Evolutionary conservation across 768 basidiomycete species (phyloP).

Genomic region (Phlebiopsis gigantea): DNA sequence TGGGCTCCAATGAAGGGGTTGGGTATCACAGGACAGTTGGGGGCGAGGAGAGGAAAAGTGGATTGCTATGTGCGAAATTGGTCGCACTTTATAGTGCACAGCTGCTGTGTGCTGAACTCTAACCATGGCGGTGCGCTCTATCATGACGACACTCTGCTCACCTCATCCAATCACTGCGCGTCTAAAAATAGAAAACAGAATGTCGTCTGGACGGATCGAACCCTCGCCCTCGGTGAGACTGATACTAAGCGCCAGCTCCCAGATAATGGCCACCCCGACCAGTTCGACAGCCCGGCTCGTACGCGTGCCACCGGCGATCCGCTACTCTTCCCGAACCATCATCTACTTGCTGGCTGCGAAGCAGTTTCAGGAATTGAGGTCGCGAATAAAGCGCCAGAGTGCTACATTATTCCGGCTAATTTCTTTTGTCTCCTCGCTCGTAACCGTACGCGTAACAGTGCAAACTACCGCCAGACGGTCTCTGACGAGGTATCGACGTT

Average conservation of each 20-base stretch:
- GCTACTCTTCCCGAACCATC: too few species aligned
- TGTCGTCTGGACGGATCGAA: slow-evolving; percentile 1
- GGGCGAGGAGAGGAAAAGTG: background rate
- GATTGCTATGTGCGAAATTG: background rate
- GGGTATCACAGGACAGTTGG: background rate
- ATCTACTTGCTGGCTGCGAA: too few species aligned
- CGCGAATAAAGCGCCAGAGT: too few species aligned
- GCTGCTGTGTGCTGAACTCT: background rate
- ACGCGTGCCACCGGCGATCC: too few species aligned
- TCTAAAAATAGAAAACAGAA: background rate
- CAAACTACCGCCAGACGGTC: too few species aligned
- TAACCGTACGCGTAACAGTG: too few species aligned
- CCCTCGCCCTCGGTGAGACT: background rate
- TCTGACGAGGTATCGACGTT: too few species aligned
- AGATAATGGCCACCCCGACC: background rate
- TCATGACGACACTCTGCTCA: background rate
- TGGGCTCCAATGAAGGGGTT: background rate
- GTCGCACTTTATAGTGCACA: background rate
- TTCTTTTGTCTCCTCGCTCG: too few species aligned
- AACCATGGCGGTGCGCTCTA: slow-evolving; percentile 2
- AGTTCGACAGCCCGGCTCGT: too few species aligned
- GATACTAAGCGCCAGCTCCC: background rate
- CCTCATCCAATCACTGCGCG: background rate
- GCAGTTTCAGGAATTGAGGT: too few species aligned
- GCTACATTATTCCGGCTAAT: too few species aligned